phyloP scores from a whole-genome alignment of 2,329 filamentous ascomycete genomes.

The Penicillium sp. region DNA sequence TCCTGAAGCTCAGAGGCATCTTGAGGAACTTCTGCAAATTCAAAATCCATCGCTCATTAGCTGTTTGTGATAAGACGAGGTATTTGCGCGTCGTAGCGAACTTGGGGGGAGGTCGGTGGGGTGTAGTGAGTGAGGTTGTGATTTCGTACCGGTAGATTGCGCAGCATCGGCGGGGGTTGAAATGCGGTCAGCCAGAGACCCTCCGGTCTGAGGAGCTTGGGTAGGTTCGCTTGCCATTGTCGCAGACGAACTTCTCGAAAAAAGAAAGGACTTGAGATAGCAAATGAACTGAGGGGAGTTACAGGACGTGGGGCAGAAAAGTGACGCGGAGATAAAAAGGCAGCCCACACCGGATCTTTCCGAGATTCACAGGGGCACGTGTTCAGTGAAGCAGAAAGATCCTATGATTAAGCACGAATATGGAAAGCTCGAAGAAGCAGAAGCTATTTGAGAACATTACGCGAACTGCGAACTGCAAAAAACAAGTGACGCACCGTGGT shows the following conservation, averaged over 20 bases:
- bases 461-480: background rate
- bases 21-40: background rate
- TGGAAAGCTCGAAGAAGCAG: background rate
- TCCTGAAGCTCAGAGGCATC: constrained; percentile 58
- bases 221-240: constrained; percentile 38
- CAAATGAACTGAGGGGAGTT: background rate
- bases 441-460: background rate
- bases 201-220: constrained; percentile 26
- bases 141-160: constrained; percentile 28
- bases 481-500: background rate
- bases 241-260: background rate
- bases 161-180: constrained; percentile 37
- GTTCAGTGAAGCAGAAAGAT: background rate
- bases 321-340: background rate
- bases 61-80: background rate
- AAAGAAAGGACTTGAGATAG: background rate
- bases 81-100: background rate
- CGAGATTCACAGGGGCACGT: background rate
- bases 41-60: background rate
- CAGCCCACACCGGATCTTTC: background rate
- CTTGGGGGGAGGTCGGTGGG: background rate
- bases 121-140: background rate
- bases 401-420: background rate
- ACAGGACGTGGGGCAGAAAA: background rate
- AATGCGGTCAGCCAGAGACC: constrained; percentile 48